These are phyloP conservation scores for Linderina pennispora DNA, from an alignment of 192 early-diverging fungal genomes.

Conservation along the genomic window DNA sequence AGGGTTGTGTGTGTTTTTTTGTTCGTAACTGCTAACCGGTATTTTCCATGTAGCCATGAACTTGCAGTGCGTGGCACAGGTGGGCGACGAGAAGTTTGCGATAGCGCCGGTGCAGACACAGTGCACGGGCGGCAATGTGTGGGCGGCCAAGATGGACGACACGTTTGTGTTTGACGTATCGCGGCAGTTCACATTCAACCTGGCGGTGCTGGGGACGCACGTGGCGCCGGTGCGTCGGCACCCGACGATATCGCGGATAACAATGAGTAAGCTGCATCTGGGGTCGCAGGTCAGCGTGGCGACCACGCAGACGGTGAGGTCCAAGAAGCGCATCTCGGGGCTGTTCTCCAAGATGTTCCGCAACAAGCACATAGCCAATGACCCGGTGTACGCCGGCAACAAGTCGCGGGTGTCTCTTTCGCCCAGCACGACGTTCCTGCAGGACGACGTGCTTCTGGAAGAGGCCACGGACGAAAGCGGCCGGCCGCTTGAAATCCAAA, in stretches of 20 bases:
- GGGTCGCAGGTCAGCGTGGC: no score
- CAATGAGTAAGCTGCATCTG: no score
- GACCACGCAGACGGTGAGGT: no score
- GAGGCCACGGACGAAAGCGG: constrained; percentile 26
- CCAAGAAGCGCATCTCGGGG: no score
- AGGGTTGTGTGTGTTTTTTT: not conserved
- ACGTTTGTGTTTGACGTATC: constrained; percentile 47
- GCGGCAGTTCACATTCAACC: constrained; percentile 42
- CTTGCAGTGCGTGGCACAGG: constrained; percentile 40
- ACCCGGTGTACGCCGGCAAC: constrained; percentile 23
- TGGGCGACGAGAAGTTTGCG: constrained; percentile 40
- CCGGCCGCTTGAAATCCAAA: constrained; percentile 25
- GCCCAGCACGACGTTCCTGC: not conserved
- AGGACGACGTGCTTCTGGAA: constrained; percentile 11
- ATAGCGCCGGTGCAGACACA: constrained; percentile 33
- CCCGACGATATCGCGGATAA: no score
- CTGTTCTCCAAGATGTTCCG: constrained; percentile 45
- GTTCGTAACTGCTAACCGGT: not conserved
- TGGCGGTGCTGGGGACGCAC: constrained; percentile 35
- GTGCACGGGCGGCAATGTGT: constrained; percentile 29
- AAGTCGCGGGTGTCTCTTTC: constrained; percentile 1
- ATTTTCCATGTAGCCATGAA: constrained; percentile 22
- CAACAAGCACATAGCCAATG: constrained; percentile 31
- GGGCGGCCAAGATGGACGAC: constrained; percentile 41
- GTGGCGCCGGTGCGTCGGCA: no score